Evolutionary conservation across 345 rosid genomes (phyloP).

Genomic region (Dovyalis caffra): DNA sequence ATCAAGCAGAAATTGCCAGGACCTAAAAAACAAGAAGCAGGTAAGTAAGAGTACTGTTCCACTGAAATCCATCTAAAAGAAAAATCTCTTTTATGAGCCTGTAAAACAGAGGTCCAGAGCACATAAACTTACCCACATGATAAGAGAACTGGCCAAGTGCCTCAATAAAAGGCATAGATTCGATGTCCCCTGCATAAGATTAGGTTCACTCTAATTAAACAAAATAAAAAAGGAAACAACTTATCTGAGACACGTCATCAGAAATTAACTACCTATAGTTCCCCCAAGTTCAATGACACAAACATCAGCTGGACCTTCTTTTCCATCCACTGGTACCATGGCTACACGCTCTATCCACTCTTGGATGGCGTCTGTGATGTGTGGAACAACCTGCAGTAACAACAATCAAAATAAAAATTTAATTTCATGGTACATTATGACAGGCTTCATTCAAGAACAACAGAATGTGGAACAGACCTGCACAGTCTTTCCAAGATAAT

Average conservation of each 20-base stretch:
- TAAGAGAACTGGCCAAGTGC: conserved; percentile 94
- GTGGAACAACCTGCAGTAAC: conserved; percentile 80
- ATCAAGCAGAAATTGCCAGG: conserved; percentile 86
- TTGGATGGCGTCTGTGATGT: conserved; percentile 93
- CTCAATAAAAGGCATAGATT: conserved; percentile 96
- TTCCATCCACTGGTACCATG: conserved; percentile 76
- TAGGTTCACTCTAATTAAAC: not conserved
- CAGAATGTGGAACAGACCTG: conserved; percentile 51
- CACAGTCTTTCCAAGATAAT: conserved; percentile 94
- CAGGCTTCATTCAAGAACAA: not conserved
- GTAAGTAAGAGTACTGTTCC: not conserved
- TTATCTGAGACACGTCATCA: not conserved
- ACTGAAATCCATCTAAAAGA: not conserved
- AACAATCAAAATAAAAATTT: not conserved
- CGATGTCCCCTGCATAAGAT: conserved; percentile 80
- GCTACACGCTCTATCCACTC: conserved; percentile 97
- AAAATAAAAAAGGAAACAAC: not conserved
- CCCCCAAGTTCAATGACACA: conserved; percentile 99
- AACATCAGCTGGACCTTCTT: conserved; percentile 86
- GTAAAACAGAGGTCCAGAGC: not conserved
- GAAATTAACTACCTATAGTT: conserved; percentile 64
- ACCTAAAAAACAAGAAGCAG: conserved; percentile 49
- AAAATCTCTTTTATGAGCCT: not conserved
- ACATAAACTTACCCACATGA: conserved; percentile 68
- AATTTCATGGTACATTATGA: not conserved